phyloP scores from a whole-genome alignment of 768 basidiomycete genomes.

The Favolaschia claudopus region DNA sequence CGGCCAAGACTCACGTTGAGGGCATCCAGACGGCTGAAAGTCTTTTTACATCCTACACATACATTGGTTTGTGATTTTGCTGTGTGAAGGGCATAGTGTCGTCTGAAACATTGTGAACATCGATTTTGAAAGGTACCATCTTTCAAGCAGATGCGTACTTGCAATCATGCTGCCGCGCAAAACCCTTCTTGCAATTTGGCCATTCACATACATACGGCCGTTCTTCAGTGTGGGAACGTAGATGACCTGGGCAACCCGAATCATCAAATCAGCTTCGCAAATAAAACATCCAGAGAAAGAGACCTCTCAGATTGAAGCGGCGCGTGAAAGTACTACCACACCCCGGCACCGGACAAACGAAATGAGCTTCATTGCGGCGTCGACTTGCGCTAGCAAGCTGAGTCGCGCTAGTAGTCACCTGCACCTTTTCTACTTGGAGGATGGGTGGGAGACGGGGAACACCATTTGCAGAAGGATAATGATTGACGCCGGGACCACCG shows the following conservation, averaged over 20 bases:
- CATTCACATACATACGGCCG: constrained; percentile 93
- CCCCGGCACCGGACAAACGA: constrained; percentile 92
- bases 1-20: constrained; percentile 76
- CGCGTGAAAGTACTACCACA: constrained; percentile 98
- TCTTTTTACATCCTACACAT: constrained; percentile 93
- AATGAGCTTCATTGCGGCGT: constrained; percentile 89
- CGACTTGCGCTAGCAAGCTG: constrained; percentile 91
- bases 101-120: constrained; percentile 49
- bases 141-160: constrained; percentile 65
- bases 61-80: constrained; percentile 85
- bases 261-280: constrained; percentile 15
- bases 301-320: constrained; percentile 87
- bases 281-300: constrained; percentile 17
- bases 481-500: constrained; percentile 59
- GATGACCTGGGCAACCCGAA: constrained; percentile 65
- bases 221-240: constrained; percentile 95
- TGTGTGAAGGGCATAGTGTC: constrained; percentile 90
- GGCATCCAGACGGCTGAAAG: constrained; percentile 93
- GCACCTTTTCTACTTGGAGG: constrained; percentile 90
- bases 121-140: no score
- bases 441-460: constrained; percentile 79
- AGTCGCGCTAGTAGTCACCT: constrained; percentile 94
- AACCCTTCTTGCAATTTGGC: constrained; percentile 94
- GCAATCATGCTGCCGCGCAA: constrained; percentile 96
- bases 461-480: constrained; percentile 59